These are phyloP conservation scores for Datisca glomerata DNA, from an alignment of 306 rosid species.

Conservation along the genomic window DNA sequence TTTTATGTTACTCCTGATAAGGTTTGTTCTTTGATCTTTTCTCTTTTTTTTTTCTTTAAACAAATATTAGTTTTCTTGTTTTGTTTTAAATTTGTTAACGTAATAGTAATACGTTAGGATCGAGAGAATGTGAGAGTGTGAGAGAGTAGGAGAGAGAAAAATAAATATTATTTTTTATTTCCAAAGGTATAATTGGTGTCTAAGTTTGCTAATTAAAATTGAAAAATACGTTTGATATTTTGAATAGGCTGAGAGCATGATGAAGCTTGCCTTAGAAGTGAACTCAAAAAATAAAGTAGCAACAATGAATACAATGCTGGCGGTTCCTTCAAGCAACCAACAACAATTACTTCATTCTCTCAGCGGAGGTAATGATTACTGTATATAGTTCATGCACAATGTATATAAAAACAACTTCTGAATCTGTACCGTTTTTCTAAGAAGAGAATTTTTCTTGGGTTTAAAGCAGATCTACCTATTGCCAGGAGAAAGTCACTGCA, in stretches of 20 bases:
- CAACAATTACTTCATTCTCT: conserved; percentile 13
- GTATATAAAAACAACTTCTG: neutral
- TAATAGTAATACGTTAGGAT: too few relatives aligned
- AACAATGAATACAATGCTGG: conserved; percentile 1
- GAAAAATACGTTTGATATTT: too few relatives aligned
- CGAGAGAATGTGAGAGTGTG: too few relatives aligned
- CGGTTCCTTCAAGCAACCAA: conserved; percentile 9
- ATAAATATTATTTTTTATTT: too few relatives aligned
- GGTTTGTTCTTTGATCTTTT: too few relatives aligned
- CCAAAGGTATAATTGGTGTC: too few relatives aligned
- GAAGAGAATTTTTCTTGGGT: too few relatives aligned
- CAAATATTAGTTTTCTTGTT: too few relatives aligned
- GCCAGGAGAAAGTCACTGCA: conserved; percentile 30
- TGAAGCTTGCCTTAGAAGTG: conserved; percentile 25
- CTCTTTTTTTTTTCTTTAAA: too few relatives aligned
- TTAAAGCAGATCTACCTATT: conserved; percentile 44
- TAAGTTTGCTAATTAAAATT: too few relatives aligned
- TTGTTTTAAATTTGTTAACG: too few relatives aligned
- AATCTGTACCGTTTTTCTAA: neutral
- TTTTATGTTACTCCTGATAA: conserved; percentile 25
- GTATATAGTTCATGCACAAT: neutral
- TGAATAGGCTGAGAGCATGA: conserved; percentile 25
- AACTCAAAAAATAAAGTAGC: conserved; percentile 1
- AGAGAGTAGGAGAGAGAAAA: too few relatives aligned
- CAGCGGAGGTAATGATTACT: conserved; percentile 14